Evolutionary conservation across 2,329 filamentous ascomycete species (phyloP).

Genomic region (Conoideocrella luteorostrata): DNA sequence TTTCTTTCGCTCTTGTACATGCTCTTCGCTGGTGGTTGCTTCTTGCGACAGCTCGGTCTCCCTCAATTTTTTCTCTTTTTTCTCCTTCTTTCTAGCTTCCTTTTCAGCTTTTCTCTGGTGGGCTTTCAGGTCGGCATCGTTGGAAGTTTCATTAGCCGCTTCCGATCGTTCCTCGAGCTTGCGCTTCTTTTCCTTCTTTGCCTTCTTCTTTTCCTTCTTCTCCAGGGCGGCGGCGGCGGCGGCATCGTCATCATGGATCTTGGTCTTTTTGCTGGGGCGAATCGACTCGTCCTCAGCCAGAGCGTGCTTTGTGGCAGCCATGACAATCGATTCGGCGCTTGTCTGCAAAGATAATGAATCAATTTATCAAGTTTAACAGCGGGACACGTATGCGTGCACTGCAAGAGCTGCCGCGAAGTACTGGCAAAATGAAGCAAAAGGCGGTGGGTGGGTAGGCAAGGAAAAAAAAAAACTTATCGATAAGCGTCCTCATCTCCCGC

Average conservation of each 20-base stretch:
- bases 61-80: slow-evolving; percentile 27
- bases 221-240: slow-evolving; percentile 25
- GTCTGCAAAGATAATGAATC: too few species aligned
- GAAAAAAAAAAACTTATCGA: slow-evolving; percentile 26
- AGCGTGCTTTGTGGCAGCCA: slow-evolving; percentile 35
- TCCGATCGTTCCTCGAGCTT: slow-evolving; percentile 19
- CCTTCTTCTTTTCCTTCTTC: slow-evolving; percentile 17
- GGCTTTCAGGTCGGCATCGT: slow-evolving; percentile 15
- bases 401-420: too few species aligned
- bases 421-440: neutral
- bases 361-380: too few species aligned
- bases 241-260: slow-evolving; percentile 24
- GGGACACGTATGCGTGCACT: too few species aligned
- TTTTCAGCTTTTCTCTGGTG: slow-evolving; percentile 13
- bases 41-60: slow-evolving; percentile 24
- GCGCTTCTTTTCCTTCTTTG: slow-evolving; percentile 28
- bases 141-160: slow-evolving; percentile 12
- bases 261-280: slow-evolving; percentile 34
- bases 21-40: slow-evolving; percentile 11
- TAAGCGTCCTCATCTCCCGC: too few species aligned
- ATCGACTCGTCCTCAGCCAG: slow-evolving; percentile 29
- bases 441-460: slow-evolving; percentile 8
- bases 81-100: slow-evolving; percentile 20
- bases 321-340: slow-evolving; percentile 15
- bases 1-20: slow-evolving; percentile 16